Evolutionary conservation across 805 yeast genomes (phyloP).

Genomic region (Middelhovenomyces tepae): DNA sequence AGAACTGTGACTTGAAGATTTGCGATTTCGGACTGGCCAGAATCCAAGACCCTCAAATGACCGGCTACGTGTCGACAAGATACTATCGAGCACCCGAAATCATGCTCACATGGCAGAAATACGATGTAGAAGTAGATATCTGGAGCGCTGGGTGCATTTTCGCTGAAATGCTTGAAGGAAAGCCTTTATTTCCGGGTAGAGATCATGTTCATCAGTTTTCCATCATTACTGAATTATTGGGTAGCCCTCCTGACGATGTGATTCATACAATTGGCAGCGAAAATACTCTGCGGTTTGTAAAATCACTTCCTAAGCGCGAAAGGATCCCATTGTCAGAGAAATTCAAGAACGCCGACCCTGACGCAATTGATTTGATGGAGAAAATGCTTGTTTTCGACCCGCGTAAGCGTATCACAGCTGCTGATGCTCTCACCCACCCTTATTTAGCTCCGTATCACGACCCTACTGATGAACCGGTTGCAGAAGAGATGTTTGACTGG

Average conservation of each 20-base stretch:
- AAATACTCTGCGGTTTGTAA: slow-evolving; percentile 88
- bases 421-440: slow-evolving; percentile 80
- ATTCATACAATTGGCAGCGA: slow-evolving; percentile 94
- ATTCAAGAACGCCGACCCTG: slow-evolving; percentile 53
- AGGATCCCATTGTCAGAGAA: slow-evolving; percentile 82
- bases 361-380: slow-evolving; percentile 79
- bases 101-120: slow-evolving; percentile 98
- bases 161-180: slow-evolving; percentile 96
- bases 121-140: slow-evolving; percentile 92
- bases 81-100: slow-evolving; percentile 97
- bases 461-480: slow-evolving; percentile 94
- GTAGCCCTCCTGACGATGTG: slow-evolving; percentile 94
- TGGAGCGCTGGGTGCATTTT: slow-evolving; percentile 98
- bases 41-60: slow-evolving; percentile 98
- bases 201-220: slow-evolving; percentile 98
- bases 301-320: slow-evolving; percentile 84
- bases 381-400: slow-evolving; percentile 95
- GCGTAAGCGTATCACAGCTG: slow-evolving; percentile 86
- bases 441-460: slow-evolving; percentile 94
- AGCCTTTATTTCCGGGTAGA: slow-evolving; percentile 94
- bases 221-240: slow-evolving; percentile 90
- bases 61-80: slow-evolving; percentile 93
- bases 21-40: slow-evolving; percentile 95
- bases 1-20: slow-evolving; percentile 83
- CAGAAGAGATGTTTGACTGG: slow-evolving; percentile 93